Base-by-base conservation (phyloP, 257 asterid genomes). In the Prunella vulgaris region DNA sequence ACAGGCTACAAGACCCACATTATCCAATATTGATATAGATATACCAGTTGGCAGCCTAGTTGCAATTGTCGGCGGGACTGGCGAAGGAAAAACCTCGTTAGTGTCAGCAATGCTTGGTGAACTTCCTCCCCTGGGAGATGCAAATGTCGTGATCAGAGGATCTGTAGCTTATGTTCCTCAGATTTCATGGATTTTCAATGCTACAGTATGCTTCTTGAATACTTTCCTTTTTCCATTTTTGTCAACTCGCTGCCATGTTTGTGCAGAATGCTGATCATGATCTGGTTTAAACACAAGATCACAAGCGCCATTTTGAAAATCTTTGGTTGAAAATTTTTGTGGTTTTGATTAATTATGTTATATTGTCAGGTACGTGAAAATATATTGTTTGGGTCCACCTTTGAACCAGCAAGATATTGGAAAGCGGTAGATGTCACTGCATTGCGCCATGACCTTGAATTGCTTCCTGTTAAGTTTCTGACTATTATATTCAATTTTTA, bases 1-100 rank as follows among this genome's bases (percentile, higher is more conserved):
- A 56, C 88, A 92, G 98, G 90, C 87, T 69, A 81, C 79, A 69
- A 81, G 74, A 71, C 94, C 94, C 54, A 86, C 98, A 0, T 78
- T 89, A 69, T 86, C 92, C 68, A 81, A 87, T 74, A 81, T 92
- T 56, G 86, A 86, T 82, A 72, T 92, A 83, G 89, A 89, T 46
- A 80, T 92, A 83, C 88, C 90, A 20, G 84, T 86, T 68, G 98
- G 98, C 70, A 87, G 90, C 82, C 84, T 92, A 46, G 79, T 86
- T 58, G 98, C 98, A 54, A 76, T 92, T 60, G 96, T 92, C 71
- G 98, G 98, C 69, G 88, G 98, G 62, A 92, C 98, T 30, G 98
- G 96, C 80, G 98, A 92, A 83, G 98, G 98, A 74, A 92, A 92
- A 79, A 89, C 98, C 22, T 92, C 98, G 10, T 80, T 92, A 53